A percentile compares a stretch with the other conserved stretches of the same genome.
Evolutionary conservation across 1,139 yeast genomes (phyloP).

Genomic region (Sugiyamaella grinbergsii): DNA sequence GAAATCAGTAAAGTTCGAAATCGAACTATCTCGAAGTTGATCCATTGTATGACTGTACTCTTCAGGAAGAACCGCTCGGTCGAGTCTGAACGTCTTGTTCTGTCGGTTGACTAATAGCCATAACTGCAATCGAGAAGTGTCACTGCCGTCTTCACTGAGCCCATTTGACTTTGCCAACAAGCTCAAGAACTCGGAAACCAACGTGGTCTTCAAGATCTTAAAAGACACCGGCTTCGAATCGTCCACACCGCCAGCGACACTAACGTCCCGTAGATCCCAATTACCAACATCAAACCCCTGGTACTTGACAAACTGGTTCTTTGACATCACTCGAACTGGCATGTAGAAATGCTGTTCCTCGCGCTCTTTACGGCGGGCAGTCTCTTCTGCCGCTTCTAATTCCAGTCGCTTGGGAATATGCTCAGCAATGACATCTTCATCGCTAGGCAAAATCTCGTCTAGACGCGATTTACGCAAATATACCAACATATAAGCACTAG

Average conservation of each 20-base stretch:
- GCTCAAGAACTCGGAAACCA: conserved; percentile 54
- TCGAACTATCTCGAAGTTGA: conserved; percentile 46
- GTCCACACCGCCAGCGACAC: conserved; percentile 5
- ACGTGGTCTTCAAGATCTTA: conserved; percentile 60
- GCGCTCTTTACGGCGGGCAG: conserved; percentile 58
- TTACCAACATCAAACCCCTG: conserved; percentile 74
- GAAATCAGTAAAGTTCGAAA: conserved; percentile 37
- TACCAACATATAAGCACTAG: conserved; percentile 97
- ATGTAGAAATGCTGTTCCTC: conserved; percentile 81
- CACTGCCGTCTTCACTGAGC: conserved; percentile 33
- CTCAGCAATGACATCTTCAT: conserved; percentile 63
- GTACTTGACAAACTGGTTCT: conserved; percentile 56
- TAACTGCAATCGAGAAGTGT: conserved; percentile 52
- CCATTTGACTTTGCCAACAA: conserved; percentile 53
- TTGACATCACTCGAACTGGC: conserved; percentile 58
- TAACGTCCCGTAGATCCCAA: conserved; percentile 29
- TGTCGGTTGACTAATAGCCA: conserved; percentile 71
- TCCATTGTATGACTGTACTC: conserved; percentile 46
- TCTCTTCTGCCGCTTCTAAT: conserved; percentile 60
- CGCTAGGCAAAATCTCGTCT: conserved; percentile 59
- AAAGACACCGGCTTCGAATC: conserved; percentile 50
- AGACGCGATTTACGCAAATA: conserved; percentile 71
- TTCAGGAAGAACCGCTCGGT: conserved; percentile 49
- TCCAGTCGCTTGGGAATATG: conserved; percentile 70
- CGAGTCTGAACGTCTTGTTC: conserved; percentile 73